Conservation (phyloP, 164 flowering plant species). For the Macadamia integrifolia region DNA sequence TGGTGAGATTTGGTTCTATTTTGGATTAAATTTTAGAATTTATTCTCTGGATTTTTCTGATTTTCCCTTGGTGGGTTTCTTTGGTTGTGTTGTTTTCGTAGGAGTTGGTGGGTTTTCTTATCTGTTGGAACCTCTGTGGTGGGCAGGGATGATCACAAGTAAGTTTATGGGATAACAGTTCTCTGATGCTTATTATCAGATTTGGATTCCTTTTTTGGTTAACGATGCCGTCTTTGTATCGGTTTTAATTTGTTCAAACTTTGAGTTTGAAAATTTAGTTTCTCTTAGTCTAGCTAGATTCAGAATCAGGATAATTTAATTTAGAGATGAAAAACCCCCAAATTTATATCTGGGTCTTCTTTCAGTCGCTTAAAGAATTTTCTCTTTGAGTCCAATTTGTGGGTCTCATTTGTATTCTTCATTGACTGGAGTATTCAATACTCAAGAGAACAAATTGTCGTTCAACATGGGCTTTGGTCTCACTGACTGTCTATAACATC, state of each 20-base stretch:
- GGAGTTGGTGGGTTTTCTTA: conserved; percentile 77
- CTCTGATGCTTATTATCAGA: not conserved
- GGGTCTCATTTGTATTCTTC: not conserved
- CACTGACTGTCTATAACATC: conserved; percentile 21
- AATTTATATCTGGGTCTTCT: not conserved
- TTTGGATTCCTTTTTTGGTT: not conserved
- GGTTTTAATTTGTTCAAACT: not conserved
- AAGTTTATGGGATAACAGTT: conserved; percentile 19
- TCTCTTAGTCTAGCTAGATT: not conserved
- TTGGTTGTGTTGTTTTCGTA: conserved; percentile 21
- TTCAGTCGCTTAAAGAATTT: not conserved
- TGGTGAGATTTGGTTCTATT: conserved; percentile 29
- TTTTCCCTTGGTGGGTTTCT: conserved; percentile 12
- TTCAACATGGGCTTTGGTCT: conserved; percentile 7
- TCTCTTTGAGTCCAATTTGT: not conserved
- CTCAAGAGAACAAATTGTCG: not conserved
- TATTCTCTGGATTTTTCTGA: conserved; percentile 6
- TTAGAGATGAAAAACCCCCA: not conserved
- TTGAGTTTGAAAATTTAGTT: not conserved
- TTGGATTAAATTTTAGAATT: conserved; percentile 9
- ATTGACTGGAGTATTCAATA: not conserved
- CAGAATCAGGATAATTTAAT: not conserved
- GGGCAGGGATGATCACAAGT: conserved; percentile 84
- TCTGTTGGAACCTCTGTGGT: conserved; percentile 85
- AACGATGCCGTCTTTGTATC: not conserved